Conservation (phyloP, 352 stramenopile genomes). For the Pythium oligandrum region DNA sequence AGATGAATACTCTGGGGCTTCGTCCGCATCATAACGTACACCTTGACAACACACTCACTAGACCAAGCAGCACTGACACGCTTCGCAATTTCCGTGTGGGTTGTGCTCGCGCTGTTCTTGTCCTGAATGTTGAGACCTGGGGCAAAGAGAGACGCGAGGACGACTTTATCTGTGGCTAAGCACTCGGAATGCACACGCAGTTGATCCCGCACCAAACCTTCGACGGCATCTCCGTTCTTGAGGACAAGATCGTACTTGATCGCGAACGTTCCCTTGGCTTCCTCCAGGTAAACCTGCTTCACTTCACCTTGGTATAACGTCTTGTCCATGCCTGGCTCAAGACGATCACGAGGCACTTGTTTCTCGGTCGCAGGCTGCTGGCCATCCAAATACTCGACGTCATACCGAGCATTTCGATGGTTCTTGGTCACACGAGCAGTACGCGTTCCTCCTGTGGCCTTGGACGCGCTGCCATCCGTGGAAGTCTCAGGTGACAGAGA, state of each 20-base stretch:
- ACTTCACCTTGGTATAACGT: constrained; percentile 31
- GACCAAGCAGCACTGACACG: constrained; percentile 35
- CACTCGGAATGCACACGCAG: constrained; percentile 33
- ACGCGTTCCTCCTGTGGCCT: not conserved
- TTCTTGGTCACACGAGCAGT: constrained; percentile 11
- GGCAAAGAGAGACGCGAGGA: constrained; percentile 36
- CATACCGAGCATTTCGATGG: constrained; percentile 44
- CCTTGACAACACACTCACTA: constrained; percentile 38
- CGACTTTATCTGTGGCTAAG: constrained; percentile 34
- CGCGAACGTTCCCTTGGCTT: constrained; percentile 7
- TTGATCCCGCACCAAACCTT: constrained; percentile 22
- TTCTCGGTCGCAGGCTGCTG: constrained; percentile 15
- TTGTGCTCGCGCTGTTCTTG: not conserved
- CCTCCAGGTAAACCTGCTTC: constrained; percentile 11
- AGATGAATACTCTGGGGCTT: constrained; percentile 27
- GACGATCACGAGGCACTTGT: constrained; percentile 28
- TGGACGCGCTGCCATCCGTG: not conserved
- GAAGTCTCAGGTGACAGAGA: not conserved
- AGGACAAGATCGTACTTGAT: constrained; percentile 37
- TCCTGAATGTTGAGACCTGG: constrained; percentile 20
- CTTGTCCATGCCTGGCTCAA: constrained; percentile 24
- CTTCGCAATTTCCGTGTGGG: constrained; percentile 9
- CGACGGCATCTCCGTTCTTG: constrained; percentile 31
- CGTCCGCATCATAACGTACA: constrained; percentile 40
- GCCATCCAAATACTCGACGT: constrained; percentile 42